Percentiles rank a stretch among this genome's conserved stretches.
Conservation (phyloP, 2,329 filamentous ascomycete genomes). For the Gaeumannomyces tritici region DNA sequence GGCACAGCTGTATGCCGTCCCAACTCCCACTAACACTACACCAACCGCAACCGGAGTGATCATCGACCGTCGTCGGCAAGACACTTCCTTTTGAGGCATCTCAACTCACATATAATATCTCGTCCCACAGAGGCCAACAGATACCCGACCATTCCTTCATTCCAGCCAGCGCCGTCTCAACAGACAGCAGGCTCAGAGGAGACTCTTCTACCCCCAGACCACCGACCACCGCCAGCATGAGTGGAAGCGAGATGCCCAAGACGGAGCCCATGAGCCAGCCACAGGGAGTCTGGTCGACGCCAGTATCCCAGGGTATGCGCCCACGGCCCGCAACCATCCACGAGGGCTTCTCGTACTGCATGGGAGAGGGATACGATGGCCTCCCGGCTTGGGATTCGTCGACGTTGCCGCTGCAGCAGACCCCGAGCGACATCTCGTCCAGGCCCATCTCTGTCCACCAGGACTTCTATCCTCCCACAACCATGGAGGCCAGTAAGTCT, state of each 20-base stretch:
- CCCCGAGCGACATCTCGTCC: constrained; percentile 38
- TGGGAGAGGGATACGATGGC: constrained; percentile 41
- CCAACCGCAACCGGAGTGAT: background rate
- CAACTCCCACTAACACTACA: background rate
- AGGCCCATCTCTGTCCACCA: constrained; percentile 49
- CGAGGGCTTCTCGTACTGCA: constrained; percentile 50
- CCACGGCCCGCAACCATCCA: constrained; percentile 50
- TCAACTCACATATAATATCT: background rate
- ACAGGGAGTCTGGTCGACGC: constrained; percentile 44
- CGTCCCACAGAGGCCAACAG: constrained; percentile 19
- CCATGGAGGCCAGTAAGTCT: constrained; percentile 39
- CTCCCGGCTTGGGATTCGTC: constrained; percentile 50
- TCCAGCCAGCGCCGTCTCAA: background rate
- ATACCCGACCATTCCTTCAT: constrained; percentile 27
- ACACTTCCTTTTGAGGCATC: constrained; percentile 9
- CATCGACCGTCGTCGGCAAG: constrained; percentile 16
- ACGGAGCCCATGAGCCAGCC: constrained; percentile 35
- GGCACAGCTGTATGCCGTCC: constrained; percentile 37
- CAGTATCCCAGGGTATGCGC: constrained; percentile 38
- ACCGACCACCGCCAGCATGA: constrained; percentile 37
- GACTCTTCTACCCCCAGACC: constrained; percentile 32
- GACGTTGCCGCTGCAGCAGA: constrained; percentile 39
- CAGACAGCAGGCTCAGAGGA: constrained; percentile 18
- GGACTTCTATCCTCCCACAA: constrained; percentile 42
- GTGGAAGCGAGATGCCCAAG: constrained; percentile 39